Evolutionary conservation across 2,329 filamentous ascomycete genomes (phyloP).

Genomic region (Lasiodiplodia sp.): DNA sequence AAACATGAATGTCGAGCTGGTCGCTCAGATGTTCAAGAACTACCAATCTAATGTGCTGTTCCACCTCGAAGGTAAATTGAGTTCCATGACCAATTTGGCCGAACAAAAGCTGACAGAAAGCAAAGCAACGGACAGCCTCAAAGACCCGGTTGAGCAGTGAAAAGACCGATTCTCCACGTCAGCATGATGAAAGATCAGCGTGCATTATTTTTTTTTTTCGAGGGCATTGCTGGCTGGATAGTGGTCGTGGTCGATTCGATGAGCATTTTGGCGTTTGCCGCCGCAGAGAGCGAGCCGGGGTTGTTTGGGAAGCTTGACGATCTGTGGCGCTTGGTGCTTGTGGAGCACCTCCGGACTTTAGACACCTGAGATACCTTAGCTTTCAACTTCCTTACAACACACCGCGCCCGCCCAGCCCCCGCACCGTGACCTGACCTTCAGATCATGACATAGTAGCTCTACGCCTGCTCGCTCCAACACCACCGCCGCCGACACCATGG

Average conservation of each 20-base stretch:
- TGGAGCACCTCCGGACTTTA: constrained; percentile 30
- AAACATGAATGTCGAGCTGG: constrained; percentile 98
- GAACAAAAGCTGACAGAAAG: constrained; percentile 8
- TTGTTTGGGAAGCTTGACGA: constrained; percentile 15
- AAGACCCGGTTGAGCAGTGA: constrained; percentile 68
- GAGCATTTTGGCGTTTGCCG: constrained; percentile 11
- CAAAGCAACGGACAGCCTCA: constrained; percentile 81
- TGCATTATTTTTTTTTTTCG: background rate
- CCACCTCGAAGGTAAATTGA: constrained; percentile 84
- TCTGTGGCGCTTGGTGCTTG: constrained; percentile 25
- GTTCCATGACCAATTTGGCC: background rate
- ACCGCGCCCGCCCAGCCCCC: background rate
- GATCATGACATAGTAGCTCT: constrained; percentile 16
- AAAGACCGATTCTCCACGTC: background rate
- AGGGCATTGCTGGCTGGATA: background rate
- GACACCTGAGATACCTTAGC: constrained; percentile 28
- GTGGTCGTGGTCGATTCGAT: background rate
- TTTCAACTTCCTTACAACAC: constrained; percentile 14
- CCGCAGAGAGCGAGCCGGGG: background rate
- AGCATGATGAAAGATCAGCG: background rate
- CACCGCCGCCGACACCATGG: constrained; percentile 38
- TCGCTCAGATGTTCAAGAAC: constrained; percentile 99
- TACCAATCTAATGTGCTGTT: constrained; percentile 98
- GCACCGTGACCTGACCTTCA: background rate
- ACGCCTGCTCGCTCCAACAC: background rate